A percentile compares a stretch with the other conserved stretches of the same genome.
Conservation (phyloP, 129 eudicot species). For the Arctium lappa region DNA sequence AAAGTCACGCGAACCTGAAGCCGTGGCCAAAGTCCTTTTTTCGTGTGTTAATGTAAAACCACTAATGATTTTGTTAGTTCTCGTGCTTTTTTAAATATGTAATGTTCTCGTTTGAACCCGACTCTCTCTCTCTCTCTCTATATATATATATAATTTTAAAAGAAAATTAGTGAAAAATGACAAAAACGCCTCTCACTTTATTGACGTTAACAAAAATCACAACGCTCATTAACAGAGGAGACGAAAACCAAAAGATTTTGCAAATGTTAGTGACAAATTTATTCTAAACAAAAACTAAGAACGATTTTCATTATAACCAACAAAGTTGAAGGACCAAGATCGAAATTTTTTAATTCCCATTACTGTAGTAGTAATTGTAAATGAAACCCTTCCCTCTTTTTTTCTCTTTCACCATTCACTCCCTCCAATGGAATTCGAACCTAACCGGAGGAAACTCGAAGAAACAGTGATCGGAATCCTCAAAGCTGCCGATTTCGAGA, state of each 20-base stretch:
- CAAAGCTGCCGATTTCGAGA: slow-evolving; percentile 49
- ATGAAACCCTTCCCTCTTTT: slow-evolving; percentile 7
- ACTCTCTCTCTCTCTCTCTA: too few species aligned
- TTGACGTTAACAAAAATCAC: not conserved
- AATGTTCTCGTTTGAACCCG: too few species aligned
- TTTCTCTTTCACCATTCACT: slow-evolving; percentile 4
- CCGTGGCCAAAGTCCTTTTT: too few species aligned
- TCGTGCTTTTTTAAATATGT: too few species aligned
- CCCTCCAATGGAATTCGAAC: slow-evolving; percentile 39
- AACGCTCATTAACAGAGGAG: not conserved
- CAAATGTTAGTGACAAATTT: not conserved
- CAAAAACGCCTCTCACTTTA: not conserved
- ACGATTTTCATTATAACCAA: not conserved
- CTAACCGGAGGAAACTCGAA: slow-evolving; percentile 41
- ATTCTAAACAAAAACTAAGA: not conserved
- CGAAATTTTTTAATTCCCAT: not conserved
- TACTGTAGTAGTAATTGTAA: not conserved
- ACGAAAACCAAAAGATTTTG: not conserved
- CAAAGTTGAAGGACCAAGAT: not conserved
- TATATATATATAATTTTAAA: too few species aligned
- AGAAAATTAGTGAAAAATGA: not conserved
- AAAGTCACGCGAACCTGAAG: too few species aligned
- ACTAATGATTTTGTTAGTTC: too few species aligned
- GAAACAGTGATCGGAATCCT: slow-evolving; percentile 53
- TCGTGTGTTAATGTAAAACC: too few species aligned